Evolutionary conservation across 257 asterid species (phyloP), one percentile per base, ranked within the genome.

Genomic region (Mentha longifolia): DNA sequence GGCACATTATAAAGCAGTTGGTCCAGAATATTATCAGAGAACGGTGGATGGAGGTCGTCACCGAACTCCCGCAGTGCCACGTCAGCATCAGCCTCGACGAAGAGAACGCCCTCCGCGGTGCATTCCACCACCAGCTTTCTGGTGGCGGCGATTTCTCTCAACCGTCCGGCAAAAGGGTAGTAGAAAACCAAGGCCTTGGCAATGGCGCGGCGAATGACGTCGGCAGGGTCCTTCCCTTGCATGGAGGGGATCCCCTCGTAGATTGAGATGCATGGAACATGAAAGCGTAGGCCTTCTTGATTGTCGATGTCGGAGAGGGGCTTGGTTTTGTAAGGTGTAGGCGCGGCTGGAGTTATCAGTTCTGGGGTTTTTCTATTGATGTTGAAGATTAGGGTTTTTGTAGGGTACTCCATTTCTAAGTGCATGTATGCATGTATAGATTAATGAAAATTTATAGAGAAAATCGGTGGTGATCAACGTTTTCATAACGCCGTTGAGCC

Each of bases 91-190:
- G 90, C 95, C 78, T 78, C 92, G 7, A 82, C 75, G 68, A 89
- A 89, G 72, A 83, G 0, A 0, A 87, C 81, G 4, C 96, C 93
- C 20, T 87, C 96, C 9, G 86, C 92, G 47, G 89, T 85, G 82
- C 93, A 86, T 50, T 86, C 96, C 71, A 87, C 96, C 82, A 75
- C 83, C 58, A 89, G 81, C 64, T 89, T 89, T 59, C 87, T n/a
- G n/a, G n/a, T 59, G 42, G 67, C 78, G 7, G 65, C 71, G 9
- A 13, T 46, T 65, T 86, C 91, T 73, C 87, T 78, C 31, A 86
- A 75, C 47, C 96, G 80, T 8, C 96, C 96, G 0, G 96, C 96
- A 0, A 89, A 81, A 0, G 96, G 96, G 82, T 86, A 85, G 84
- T 86, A 89, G 74, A 61, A 82, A 11, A 86, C 92, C 43, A 89